Percentiles rank a stretch among this genome's conserved stretches.
Conservation (phyloP, 1,284 basidiomycete species). For the Cutaneotrichosporon cavernicola region DNA sequence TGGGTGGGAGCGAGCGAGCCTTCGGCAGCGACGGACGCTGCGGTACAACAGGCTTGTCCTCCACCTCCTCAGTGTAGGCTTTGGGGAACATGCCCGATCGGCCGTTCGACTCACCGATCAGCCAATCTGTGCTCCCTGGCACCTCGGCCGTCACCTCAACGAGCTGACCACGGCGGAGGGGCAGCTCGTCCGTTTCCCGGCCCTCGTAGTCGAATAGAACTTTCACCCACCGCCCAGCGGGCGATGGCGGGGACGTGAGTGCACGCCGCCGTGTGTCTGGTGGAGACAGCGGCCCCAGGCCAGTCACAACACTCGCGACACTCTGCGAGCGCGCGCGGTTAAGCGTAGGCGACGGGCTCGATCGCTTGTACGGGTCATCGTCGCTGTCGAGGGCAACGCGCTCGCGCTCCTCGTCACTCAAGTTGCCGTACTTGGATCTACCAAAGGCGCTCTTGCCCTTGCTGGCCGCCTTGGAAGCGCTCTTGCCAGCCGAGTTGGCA, state of each 20-base stretch:
- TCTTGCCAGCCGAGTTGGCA: conserved; percentile 25
- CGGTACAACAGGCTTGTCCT: conserved; percentile 37
- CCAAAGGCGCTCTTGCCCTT: conserved; percentile 39
- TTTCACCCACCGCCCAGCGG: conserved; percentile 54
- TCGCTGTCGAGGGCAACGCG: conserved; percentile 38
- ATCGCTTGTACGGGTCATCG: conserved; percentile 37
- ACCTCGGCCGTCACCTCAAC: conserved; percentile 72
- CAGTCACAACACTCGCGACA: conserved; percentile 15
- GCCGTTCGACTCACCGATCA: conserved; percentile 70
- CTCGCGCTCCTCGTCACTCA: conserved; percentile 54
- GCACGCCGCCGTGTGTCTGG: conserved; percentile 35
- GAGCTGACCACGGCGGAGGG: conserved; percentile 68
- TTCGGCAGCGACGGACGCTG: conserved; percentile 23
- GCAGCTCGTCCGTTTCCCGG: conserved; percentile 67
- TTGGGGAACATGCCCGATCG: conserved; percentile 73
- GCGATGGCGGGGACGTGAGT: conserved; percentile 37
- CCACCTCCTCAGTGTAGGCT: conserved; percentile 63
- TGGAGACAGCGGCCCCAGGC: neutral
- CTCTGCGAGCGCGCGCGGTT: conserved; percentile 19
- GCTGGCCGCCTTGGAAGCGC: conserved; percentile 22
- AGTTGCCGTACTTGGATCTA: conserved; percentile 59
- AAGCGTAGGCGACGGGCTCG: neutral
- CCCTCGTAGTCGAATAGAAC: conserved; percentile 72
- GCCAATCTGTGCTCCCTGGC: conserved; percentile 68
- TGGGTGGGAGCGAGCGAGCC: conserved; percentile 10